Percentiles rank a stretch among this genome's conserved stretches.
phyloP scores from a whole-genome alignment of 2,329 filamentous ascomycete species.

The Nigrograna mackinnonii region DNA sequence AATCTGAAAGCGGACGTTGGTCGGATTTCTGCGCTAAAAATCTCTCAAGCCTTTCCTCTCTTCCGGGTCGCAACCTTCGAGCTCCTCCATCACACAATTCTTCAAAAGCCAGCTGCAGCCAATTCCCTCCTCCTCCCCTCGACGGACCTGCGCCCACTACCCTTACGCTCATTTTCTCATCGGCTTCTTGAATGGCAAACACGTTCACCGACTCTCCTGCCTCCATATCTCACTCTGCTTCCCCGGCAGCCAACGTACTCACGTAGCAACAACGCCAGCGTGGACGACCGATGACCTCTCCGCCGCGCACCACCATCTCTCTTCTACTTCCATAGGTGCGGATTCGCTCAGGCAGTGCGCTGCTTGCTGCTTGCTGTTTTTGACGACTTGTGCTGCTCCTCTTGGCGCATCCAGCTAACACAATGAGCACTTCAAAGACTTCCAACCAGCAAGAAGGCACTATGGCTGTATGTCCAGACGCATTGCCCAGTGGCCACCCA shows the following conservation, averaged over 20 bases:
- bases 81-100: slow-evolving; percentile 14
- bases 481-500: background rate
- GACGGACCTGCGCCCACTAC: background rate
- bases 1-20: slow-evolving; percentile 1
- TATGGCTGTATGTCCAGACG: slow-evolving; percentile 12
- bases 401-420: slow-evolving; percentile 10
- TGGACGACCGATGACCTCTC: slow-evolving; percentile 34
- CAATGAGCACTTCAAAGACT: slow-evolving; percentile 22
- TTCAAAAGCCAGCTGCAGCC: slow-evolving; percentile 1
- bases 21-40: slow-evolving; percentile 5
- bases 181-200: slow-evolving; percentile 34
- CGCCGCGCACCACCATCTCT: slow-evolving; percentile 18
- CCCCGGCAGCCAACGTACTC: slow-evolving; percentile 16
- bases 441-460: slow-evolving; percentile 16
- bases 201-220: slow-evolving; percentile 17
- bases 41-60: slow-evolving; percentile 19
- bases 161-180: slow-evolving; percentile 7
- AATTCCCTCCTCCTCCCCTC: slow-evolving; percentile 14
- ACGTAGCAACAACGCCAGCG: too few species aligned
- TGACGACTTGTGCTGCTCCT: too few species aligned
- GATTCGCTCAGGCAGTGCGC: slow-evolving; percentile 14
- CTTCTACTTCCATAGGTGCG: slow-evolving; percentile 26
- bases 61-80: slow-evolving; percentile 18
- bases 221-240: slow-evolving; percentile 11
- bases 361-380: slow-evolving; percentile 11